These are phyloP conservation scores for Botrytis cinerea DNA, from an alignment of 2,329 filamentous ascomycete genomes.

Conservation along the genomic window DNA sequence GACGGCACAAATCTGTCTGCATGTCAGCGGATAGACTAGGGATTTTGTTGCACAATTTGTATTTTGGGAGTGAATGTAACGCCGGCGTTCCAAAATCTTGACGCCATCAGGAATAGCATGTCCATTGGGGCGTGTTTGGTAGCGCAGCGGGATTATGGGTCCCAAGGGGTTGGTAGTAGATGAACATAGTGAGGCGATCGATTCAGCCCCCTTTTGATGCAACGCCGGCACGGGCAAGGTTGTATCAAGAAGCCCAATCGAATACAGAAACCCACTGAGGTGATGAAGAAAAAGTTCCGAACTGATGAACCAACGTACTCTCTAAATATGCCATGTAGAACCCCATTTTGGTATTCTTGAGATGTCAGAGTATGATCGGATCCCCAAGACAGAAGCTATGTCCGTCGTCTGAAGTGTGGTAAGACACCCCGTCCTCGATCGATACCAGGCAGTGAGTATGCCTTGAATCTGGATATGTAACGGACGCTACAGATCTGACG, in stretches of 20 bases:
- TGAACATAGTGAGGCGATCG: constrained; percentile 19
- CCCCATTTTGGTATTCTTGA: constrained; percentile 52
- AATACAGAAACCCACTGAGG: constrained; percentile 34
- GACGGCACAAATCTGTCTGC: constrained; percentile 80
- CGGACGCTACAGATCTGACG: constrained; percentile 29
- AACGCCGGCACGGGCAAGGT: constrained; percentile 9
- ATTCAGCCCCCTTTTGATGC: constrained; percentile 23
- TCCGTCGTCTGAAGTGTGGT: constrained; percentile 36
- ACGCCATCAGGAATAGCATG: constrained; percentile 20
- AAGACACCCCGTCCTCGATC: constrained; percentile 31
- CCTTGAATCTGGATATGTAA: constrained; percentile 32
- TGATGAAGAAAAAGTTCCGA: constrained; percentile 29
- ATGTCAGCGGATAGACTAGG: constrained; percentile 35
- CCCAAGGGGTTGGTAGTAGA: constrained; percentile 18
- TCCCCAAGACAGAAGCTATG: constrained; percentile 32
- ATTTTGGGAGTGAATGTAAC: constrained; percentile 13
- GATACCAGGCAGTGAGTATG: constrained; percentile 34
- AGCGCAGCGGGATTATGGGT: constrained; percentile 16
- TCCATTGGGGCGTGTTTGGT: constrained; percentile 5
- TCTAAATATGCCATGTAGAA: constrained; percentile 59
- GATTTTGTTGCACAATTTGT: constrained; percentile 26
- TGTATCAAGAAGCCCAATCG: constrained; percentile 27
- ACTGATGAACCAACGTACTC: constrained; percentile 40
- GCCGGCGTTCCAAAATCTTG: constrained; percentile 10
- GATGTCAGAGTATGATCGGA: constrained; percentile 30